Percentiles rank a stretch among this genome's conserved stretches.
phyloP scores from a whole-genome alignment of 2,329 filamentous ascomycete genomes.

The Aspergillus aculeatus region DNA sequence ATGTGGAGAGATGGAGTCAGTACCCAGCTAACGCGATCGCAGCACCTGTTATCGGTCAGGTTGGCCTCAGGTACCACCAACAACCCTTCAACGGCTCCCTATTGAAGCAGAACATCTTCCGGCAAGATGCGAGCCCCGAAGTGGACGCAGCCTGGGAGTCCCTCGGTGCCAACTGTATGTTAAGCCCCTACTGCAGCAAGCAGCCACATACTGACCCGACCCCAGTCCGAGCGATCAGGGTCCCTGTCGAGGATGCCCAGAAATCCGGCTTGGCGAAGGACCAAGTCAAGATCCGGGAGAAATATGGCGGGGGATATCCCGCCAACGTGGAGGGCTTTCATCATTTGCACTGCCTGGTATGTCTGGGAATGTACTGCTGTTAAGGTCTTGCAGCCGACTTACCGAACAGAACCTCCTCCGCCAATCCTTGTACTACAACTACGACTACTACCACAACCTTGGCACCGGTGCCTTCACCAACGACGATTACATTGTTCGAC shows the following conservation, averaged over 20 bases:
- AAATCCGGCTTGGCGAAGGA: conserved; percentile 52
- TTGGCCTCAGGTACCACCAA: conserved; percentile 43
- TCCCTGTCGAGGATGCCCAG: conserved; percentile 51
- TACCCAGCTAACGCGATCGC: not conserved
- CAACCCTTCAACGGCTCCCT: conserved; percentile 58
- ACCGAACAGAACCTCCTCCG: conserved; percentile 56
- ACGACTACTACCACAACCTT: conserved; percentile 54
- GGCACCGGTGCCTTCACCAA: conserved; percentile 57
- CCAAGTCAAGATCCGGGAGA: conserved; percentile 56
- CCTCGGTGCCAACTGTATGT: conserved; percentile 53
- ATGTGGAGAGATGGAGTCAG: not conserved
- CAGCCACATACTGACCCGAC: not conserved
- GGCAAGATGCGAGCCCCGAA: conserved; percentile 50
- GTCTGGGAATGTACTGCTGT: not conserved
- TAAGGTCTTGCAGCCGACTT: not conserved
- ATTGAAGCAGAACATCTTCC: conserved; percentile 54
- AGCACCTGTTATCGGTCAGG: conserved; percentile 41
- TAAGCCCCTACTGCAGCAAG: not conserved
- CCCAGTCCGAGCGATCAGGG: conserved; percentile 49
- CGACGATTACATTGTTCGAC: conserved; percentile 53
- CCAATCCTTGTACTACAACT: conserved; percentile 60
- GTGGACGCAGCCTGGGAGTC: conserved; percentile 59
- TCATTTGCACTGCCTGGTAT: conserved; percentile 54
- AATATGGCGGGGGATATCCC: conserved; percentile 58
- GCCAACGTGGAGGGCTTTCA: conserved; percentile 35